Percentiles rank a stretch among this genome's conserved stretches.
Evolutionary conservation across 1,284 basidiomycete species (phyloP).

Genomic region (Apiotrichum veenhuisii): DNA sequence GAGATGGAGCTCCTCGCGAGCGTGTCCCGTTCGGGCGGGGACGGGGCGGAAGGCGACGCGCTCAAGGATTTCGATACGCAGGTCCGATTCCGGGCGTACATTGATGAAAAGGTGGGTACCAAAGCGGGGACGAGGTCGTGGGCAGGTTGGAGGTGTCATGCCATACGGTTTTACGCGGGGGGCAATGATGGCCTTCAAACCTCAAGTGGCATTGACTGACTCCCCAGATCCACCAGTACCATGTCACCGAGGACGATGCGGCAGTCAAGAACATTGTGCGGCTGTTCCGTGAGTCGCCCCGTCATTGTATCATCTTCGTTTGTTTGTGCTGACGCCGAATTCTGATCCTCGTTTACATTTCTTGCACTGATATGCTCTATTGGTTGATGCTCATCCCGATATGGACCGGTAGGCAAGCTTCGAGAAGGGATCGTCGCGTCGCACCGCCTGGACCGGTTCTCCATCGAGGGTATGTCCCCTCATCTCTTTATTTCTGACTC

Average conservation of each 20-base stretch:
- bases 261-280: constrained; percentile 42
- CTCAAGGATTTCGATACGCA: constrained; percentile 42
- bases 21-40: constrained; percentile 42
- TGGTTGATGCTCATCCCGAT: background rate
- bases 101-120: constrained; percentile 41
- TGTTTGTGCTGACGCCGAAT: background rate
- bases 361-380: background rate
- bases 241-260: constrained; percentile 32
- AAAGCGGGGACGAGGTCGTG: too few relatives aligned
- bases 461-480: constrained; percentile 40
- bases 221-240: constrained; percentile 13
- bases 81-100: constrained; percentile 39
- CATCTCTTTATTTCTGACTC: background rate
- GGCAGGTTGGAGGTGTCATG: too few relatives aligned
- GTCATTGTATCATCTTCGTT: background rate
- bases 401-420: constrained; percentile 36
- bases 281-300: constrained; percentile 34
- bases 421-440: constrained; percentile 47
- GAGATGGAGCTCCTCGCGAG: constrained; percentile 42
- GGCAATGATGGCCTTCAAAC: too few relatives aligned
- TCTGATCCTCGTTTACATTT: background rate
- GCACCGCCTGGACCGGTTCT: constrained; percentile 39
- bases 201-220: too few relatives aligned
- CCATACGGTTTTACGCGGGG: too few relatives aligned
- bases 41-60: constrained; percentile 46